phyloP scores from a whole-genome alignment of 352 stramenopile genomes.

The Pythium scleroteichum region DNA sequence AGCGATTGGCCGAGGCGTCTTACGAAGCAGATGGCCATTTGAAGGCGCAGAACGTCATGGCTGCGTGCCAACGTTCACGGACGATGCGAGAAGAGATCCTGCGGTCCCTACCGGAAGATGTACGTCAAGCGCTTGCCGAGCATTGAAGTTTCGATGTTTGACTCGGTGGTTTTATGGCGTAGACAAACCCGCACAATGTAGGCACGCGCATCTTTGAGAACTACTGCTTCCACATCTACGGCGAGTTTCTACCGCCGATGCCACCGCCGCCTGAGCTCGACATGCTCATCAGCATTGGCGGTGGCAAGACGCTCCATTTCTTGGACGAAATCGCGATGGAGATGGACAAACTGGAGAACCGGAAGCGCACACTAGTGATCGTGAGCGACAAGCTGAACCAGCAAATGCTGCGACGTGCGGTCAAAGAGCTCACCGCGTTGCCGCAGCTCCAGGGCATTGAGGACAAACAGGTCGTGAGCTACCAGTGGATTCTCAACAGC shows the following conservation, averaged over 20 bases:
- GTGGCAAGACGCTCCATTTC: constrained; percentile 51
- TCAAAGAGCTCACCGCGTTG: constrained; percentile 39
- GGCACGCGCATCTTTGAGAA: constrained; percentile 73
- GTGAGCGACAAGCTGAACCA: constrained; percentile 79
- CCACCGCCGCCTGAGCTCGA: constrained; percentile 66
- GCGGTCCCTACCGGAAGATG: constrained; percentile 1
- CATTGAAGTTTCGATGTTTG: background rate
- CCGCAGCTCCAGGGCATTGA: constrained; percentile 44
- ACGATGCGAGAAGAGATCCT: constrained; percentile 32
- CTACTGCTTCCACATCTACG: constrained; percentile 72
- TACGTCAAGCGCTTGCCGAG: background rate
- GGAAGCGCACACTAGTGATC: constrained; percentile 54
- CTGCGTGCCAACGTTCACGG: constrained; percentile 28
- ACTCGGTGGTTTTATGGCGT: background rate
- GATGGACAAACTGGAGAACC: constrained; percentile 55
- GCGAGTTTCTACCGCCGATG: constrained; percentile 80
- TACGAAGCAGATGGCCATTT: constrained; percentile 36
- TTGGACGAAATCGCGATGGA: constrained; percentile 53
- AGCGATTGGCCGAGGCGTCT: constrained; percentile 24
- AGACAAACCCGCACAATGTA: constrained; percentile 30
- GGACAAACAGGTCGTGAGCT: constrained; percentile 66
- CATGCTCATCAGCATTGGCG: constrained; percentile 66
- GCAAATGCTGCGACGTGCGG: constrained; percentile 41
- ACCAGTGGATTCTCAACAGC: constrained; percentile 87
- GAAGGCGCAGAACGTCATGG: constrained; percentile 28